Evolutionary conservation across 2,329 filamentous ascomycete species (phyloP).

Genomic region (Pseudocercospora fuligena): DNA sequence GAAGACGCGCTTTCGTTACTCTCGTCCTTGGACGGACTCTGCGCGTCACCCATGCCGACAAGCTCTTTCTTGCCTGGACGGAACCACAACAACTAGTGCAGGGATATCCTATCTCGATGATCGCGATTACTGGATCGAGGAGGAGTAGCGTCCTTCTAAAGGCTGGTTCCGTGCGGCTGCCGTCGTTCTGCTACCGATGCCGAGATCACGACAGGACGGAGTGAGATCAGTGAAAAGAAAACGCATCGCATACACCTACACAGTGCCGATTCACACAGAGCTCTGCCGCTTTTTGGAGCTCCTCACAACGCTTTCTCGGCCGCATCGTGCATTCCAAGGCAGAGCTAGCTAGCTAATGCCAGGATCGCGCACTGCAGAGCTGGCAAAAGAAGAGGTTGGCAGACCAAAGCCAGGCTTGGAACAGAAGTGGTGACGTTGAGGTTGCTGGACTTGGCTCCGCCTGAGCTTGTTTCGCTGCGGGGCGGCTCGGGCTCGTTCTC

Average conservation of each 20-base stretch:
- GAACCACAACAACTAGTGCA: constrained; percentile 1
- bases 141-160: not conserved
- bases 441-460: not conserved
- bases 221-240: constrained; percentile 3
- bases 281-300: not conserved
- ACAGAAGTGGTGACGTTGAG: constrained; percentile 4
- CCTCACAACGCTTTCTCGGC: not conserved
- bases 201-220: not conserved
- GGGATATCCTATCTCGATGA: constrained; percentile 1
- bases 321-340: not conserved
- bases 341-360: not conserved
- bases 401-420: not conserved
- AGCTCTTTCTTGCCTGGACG: constrained; percentile 1
- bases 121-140: not conserved
- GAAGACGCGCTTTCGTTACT: not conserved
- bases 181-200: constrained; percentile 10
- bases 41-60: constrained; percentile 18
- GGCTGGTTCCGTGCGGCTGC: not conserved
- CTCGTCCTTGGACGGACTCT: constrained; percentile 8
- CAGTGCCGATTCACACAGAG: not conserved
- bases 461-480: not conserved
- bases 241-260: not conserved
- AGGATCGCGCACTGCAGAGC: not conserved
- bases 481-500: not conserved
- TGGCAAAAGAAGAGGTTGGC: not conserved